phyloP scores from a whole-genome alignment of 2,329 filamentous ascomycete species.

The Boeremia exigua region DNA sequence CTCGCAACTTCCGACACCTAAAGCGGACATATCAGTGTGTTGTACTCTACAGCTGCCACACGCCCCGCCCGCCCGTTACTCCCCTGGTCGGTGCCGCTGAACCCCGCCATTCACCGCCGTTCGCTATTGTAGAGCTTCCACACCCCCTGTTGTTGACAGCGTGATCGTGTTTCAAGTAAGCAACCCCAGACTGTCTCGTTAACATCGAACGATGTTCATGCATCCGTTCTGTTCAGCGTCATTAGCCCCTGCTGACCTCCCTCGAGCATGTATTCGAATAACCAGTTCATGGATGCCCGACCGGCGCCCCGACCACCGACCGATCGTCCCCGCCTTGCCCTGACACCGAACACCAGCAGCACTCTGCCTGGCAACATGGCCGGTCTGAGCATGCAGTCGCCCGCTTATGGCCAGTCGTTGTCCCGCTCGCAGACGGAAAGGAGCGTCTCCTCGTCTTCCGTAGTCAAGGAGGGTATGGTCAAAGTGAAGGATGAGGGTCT shows the following conservation, averaged over 20 bases:
- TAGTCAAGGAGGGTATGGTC: slow-evolving; percentile 72
- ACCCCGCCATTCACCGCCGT: slow-evolving; percentile 42
- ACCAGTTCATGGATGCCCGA: slow-evolving; percentile 93
- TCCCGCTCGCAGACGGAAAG: slow-evolving; percentile 51
- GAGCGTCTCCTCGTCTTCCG: slow-evolving; percentile 40
- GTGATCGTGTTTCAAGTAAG: slow-evolving; percentile 36
- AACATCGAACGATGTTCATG: not conserved
- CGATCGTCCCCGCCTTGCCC: slow-evolving; percentile 79
- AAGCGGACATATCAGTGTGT: not conserved
- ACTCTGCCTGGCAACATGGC: slow-evolving; percentile 76
- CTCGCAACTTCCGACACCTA: slow-evolving; percentile 4
- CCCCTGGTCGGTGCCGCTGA: slow-evolving; percentile 6
- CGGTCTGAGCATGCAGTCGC: slow-evolving; percentile 74
- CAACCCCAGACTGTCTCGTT: slow-evolving; percentile 13
- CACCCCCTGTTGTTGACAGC: slow-evolving; percentile 21
- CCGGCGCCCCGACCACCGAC: slow-evolving; percentile 89
- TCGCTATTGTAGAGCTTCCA: slow-evolving; percentile 18
- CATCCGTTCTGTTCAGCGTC: slow-evolving; percentile 4
- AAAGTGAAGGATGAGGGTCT: slow-evolving; percentile 91
- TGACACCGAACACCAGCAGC: slow-evolving; percentile 75
- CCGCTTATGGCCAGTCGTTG: slow-evolving; percentile 51
- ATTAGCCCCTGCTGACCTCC: not conserved
- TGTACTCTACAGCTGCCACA: slow-evolving; percentile 14
- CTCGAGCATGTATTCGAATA: slow-evolving; percentile 65
- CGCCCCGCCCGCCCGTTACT: slow-evolving; percentile 13